These are phyloP conservation scores for Aspergillus indologenus DNA, from an alignment of 495 filamentous ascomycete genomes.

Conservation along the genomic window DNA sequence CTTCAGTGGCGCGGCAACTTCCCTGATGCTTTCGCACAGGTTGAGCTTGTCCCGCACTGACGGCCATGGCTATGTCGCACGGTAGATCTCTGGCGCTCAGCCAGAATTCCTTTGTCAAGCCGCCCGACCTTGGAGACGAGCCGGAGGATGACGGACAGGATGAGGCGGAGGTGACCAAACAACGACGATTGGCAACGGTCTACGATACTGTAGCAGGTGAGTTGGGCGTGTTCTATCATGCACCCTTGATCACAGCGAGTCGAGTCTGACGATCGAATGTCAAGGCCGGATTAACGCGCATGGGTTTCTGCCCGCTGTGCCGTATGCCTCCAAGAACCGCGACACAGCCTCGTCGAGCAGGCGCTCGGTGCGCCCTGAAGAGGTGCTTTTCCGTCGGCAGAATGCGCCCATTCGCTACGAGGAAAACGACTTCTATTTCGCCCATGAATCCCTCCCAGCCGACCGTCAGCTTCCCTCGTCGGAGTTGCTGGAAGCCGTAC, in stretches of 20 bases:
- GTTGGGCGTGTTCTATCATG: slow-evolving; percentile 4
- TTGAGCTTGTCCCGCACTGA: neutral
- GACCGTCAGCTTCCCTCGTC: slow-evolving; percentile 61
- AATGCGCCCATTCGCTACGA: slow-evolving; percentile 61
- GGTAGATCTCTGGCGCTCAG: slow-evolving; percentile 21
- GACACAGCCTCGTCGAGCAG: slow-evolving; percentile 52
- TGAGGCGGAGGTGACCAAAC: slow-evolving; percentile 12
- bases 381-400: slow-evolving; percentile 65
- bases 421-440: slow-evolving; percentile 71
- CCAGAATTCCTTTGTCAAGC: slow-evolving; percentile 22
- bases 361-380: slow-evolving; percentile 62
- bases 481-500: slow-evolving; percentile 72
- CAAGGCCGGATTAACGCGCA: slow-evolving; percentile 50
- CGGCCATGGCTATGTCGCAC: slow-evolving; percentile 26
- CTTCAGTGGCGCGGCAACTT: neutral
- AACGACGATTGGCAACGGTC: slow-evolving; percentile 50
- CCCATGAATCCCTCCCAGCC: slow-evolving; percentile 51
- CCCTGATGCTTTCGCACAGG: slow-evolving; percentile 10
- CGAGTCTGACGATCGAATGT: slow-evolving; percentile 3
- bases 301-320: slow-evolving; percentile 38
- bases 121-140: slow-evolving; percentile 8
- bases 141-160: slow-evolving; percentile 4
- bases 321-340: slow-evolving; percentile 40
- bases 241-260: neutral
- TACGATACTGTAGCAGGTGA: slow-evolving; percentile 82